phyloP scores from a whole-genome alignment of 208 protist species.

The Crithidia mellificae region DNA sequence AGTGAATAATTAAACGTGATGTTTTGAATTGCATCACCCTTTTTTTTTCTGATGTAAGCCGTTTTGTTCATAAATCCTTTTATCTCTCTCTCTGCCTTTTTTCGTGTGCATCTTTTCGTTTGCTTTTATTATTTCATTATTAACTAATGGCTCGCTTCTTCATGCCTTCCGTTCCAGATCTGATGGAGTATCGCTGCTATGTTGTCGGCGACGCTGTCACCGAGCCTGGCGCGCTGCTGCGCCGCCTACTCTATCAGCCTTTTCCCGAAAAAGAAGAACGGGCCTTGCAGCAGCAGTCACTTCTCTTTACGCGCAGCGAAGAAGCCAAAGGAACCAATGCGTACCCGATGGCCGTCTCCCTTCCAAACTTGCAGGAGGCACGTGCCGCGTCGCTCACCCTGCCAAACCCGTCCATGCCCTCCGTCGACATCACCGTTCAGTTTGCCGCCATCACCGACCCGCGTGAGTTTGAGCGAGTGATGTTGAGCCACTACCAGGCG shows the following conservation, averaged over 20 bases:
- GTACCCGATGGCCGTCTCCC: slow-evolving; percentile 20
- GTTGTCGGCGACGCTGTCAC: slow-evolving; percentile 46
- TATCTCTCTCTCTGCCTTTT: too few relatives aligned
- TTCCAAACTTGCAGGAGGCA: slow-evolving; percentile 2
- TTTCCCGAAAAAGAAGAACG: slow-evolving; percentile 31
- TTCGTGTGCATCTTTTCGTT: too few relatives aligned
- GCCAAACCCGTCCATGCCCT: slow-evolving; percentile 55
- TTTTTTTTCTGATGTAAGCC: too few relatives aligned
- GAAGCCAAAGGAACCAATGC: slow-evolving; percentile 12
- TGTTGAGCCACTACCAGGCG: slow-evolving; percentile 4
- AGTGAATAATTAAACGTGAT: too few relatives aligned
- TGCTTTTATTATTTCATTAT: too few relatives aligned
- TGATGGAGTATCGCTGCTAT: slow-evolving; percentile 68
- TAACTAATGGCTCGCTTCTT: too few relatives aligned
- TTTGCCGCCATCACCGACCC: slow-evolving; percentile 41
- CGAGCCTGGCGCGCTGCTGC: slow-evolving; percentile 44
- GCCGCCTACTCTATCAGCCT: slow-evolving; percentile 33
- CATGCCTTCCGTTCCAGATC: too few relatives aligned
- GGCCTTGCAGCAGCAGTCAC: slow-evolving; percentile 15
- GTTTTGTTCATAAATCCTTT: too few relatives aligned
- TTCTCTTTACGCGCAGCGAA: slow-evolving; percentile 23
- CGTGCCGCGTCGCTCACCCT: slow-evolving; percentile 26
- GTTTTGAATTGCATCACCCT: background rate
- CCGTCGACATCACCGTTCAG: slow-evolving; percentile 44
- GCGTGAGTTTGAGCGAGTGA: slow-evolving; percentile 15